Conservation (phyloP, 345 rosid genomes). For the Pugionium cornutum region DNA sequence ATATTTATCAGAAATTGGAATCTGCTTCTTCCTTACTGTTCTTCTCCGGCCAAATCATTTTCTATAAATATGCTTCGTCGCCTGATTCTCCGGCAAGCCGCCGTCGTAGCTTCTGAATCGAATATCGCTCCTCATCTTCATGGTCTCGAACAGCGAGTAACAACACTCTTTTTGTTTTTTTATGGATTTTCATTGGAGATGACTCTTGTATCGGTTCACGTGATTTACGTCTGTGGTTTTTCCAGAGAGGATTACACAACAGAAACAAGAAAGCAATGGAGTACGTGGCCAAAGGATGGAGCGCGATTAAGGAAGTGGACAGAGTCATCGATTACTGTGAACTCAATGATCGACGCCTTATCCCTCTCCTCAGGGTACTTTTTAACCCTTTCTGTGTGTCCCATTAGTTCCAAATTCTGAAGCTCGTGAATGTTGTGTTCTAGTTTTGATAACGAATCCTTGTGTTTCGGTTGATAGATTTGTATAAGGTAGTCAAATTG, state of each 20-base stretch:
- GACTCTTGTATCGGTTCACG: background rate
- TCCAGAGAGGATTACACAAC: conserved; percentile 72
- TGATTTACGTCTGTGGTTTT: conserved; percentile 14
- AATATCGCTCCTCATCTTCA: background rate
- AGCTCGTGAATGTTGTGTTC: background rate
- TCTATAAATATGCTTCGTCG: conserved; percentile 18
- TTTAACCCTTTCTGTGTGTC: background rate
- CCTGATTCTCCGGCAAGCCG: conserved; percentile 23
- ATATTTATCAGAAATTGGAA: background rate
- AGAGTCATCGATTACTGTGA: conserved; percentile 85
- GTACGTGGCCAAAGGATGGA: conserved; percentile 83
- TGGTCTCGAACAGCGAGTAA: conserved; percentile 28
- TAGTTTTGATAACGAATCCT: background rate
- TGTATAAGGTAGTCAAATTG: background rate
- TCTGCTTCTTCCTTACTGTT: background rate
- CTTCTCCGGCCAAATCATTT: conserved; percentile 3
- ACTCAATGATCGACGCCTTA: conserved; percentile 79
- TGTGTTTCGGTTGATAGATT: background rate
- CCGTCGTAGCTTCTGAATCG: conserved; percentile 1
- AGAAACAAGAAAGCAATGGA: conserved; percentile 91
- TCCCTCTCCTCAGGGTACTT: conserved; percentile 72
- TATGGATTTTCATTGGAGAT: background rate
- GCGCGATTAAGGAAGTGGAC: conserved; percentile 83
- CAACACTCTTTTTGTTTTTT: rapidly evolving
- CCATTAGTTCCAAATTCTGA: background rate